These are phyloP conservation scores for Fraxinus platypoda DNA, from an alignment of 305 asterid genomes.

Conservation along the genomic window DNA sequence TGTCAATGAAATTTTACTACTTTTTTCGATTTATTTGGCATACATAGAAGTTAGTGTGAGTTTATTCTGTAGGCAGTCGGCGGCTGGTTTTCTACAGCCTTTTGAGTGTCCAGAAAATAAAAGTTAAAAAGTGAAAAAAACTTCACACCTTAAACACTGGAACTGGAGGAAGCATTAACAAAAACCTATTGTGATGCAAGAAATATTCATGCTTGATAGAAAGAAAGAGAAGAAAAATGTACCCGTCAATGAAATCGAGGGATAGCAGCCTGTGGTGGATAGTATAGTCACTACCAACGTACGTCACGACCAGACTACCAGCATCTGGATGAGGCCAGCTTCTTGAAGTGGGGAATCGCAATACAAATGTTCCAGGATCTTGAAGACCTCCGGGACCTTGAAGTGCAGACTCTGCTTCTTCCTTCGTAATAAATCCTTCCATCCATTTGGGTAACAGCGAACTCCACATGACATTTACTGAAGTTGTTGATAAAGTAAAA, in stretches of 20 bases:
- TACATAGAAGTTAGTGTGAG: neutral
- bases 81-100: neutral
- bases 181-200: neutral
- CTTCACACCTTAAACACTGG: neutral
- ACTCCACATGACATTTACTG: constrained; percentile 58
- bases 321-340: constrained; percentile 99
- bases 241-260: constrained; percentile 61
- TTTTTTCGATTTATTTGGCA: neutral
- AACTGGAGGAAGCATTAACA: neutral
- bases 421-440: constrained; percentile 87
- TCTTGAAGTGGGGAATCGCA: constrained; percentile 87
- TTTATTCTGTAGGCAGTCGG: neutral
- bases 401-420: constrained; percentile 81
- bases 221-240: constrained; percentile 7
- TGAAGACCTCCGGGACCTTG: constrained; percentile 48
- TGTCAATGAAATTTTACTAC: neutral
- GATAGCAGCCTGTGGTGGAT: constrained; percentile 77
- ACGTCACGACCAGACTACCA: constrained; percentile 76
- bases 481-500: constrained; percentile 56
- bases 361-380: constrained; percentile 74
- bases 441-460: constrained; percentile 73
- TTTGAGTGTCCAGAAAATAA: neutral
- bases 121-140: neutral
- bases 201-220: neutral
- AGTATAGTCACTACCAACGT: constrained; percentile 58